These are phyloP conservation scores for Fermentozyma sake DNA, from an alignment of 1,139 yeast genomes.

Conservation along the genomic window DNA sequence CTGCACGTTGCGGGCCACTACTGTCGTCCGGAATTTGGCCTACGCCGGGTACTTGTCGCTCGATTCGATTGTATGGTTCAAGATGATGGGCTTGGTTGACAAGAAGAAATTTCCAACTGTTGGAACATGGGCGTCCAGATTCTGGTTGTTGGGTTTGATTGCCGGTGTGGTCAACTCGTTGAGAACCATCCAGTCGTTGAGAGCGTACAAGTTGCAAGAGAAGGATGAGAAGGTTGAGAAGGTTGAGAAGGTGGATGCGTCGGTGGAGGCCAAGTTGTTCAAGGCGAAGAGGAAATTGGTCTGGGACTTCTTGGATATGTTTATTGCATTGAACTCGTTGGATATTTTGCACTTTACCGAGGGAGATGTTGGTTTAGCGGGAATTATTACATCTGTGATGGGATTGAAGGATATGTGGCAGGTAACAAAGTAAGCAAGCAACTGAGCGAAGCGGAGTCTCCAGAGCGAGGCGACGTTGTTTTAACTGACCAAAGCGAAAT, in stretches of 20 bases:
- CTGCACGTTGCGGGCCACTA: slow-evolving; percentile 52
- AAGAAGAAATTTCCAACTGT: slow-evolving; percentile 31
- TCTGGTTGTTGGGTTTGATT: slow-evolving; percentile 74
- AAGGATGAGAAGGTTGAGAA: slow-evolving; percentile 24
- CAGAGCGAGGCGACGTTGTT: too few relatives aligned
- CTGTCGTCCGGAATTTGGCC: slow-evolving; percentile 65
- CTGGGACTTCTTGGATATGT: slow-evolving; percentile 75
- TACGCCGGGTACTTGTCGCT: slow-evolving; percentile 71
- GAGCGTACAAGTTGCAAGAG: slow-evolving; percentile 7
- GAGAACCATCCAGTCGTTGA: slow-evolving; percentile 23
- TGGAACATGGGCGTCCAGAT: slow-evolving; percentile 49
- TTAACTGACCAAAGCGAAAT: too few relatives aligned
- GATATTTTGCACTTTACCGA: slow-evolving; percentile 62
- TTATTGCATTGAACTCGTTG: slow-evolving; percentile 72
- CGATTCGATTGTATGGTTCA: slow-evolving; percentile 71
- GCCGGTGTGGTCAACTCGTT: slow-evolving; percentile 59
- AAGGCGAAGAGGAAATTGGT: slow-evolving; percentile 59
- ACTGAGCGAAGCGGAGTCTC: too few relatives aligned
- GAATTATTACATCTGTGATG: slow-evolving; percentile 73
- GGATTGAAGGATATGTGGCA: slow-evolving; percentile 77
- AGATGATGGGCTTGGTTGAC: slow-evolving; percentile 44
- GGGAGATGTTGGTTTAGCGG: slow-evolving; percentile 81
- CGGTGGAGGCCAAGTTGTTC: slow-evolving; percentile 29
- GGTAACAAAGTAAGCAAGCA: slow-evolving; percentile 15
- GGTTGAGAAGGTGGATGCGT: slow-evolving; percentile 19